Conservation (phyloP, 2,329 filamentous ascomycete genomes). For the Seiridium cupressi region DNA sequence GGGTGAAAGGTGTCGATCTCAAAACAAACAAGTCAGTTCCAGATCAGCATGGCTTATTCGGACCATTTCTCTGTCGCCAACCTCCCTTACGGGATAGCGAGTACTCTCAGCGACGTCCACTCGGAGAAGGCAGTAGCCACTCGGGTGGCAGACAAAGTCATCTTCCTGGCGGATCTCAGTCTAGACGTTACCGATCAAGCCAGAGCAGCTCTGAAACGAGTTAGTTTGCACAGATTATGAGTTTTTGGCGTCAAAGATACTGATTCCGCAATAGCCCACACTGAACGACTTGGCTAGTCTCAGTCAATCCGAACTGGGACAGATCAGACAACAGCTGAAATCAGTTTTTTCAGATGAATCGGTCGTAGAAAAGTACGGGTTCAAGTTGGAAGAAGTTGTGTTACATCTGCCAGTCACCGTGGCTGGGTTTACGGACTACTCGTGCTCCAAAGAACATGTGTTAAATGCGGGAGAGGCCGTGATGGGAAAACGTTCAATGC, state of each 20-base stretch:
- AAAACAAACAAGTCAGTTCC: not conserved
- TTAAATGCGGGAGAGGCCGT: conserved; percentile 41
- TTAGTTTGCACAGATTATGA: not conserved
- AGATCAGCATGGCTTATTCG: conserved; percentile 12
- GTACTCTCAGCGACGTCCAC: conserved; percentile 28
- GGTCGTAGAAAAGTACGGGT: conserved; percentile 19
- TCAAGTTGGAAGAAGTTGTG: conserved; percentile 35
- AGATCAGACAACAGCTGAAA: conserved; percentile 17
- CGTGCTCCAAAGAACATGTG: conserved; percentile 50
- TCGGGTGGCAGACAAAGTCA: conserved; percentile 45
- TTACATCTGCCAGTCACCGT: conserved; percentile 56
- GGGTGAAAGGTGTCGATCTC: too few relatives aligned
- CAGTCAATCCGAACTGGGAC: conserved; percentile 14
- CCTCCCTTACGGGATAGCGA: conserved; percentile 53
- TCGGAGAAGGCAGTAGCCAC: conserved; percentile 44
- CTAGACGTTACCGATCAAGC: conserved; percentile 9
- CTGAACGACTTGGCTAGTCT: conserved; percentile 17
- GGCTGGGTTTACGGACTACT: conserved; percentile 58
- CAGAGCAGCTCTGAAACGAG: conserved; percentile 14
- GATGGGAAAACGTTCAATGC: conserved; percentile 16
- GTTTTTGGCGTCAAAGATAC: not conserved
- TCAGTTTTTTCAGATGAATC: conserved; percentile 13
- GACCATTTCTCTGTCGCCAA: conserved; percentile 51
- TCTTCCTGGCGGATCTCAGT: conserved; percentile 48
- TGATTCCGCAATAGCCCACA: conserved; percentile 11